phyloP scores from a whole-genome alignment of 2,329 filamentous ascomycete species.

The Fusarium oxysporum region DNA sequence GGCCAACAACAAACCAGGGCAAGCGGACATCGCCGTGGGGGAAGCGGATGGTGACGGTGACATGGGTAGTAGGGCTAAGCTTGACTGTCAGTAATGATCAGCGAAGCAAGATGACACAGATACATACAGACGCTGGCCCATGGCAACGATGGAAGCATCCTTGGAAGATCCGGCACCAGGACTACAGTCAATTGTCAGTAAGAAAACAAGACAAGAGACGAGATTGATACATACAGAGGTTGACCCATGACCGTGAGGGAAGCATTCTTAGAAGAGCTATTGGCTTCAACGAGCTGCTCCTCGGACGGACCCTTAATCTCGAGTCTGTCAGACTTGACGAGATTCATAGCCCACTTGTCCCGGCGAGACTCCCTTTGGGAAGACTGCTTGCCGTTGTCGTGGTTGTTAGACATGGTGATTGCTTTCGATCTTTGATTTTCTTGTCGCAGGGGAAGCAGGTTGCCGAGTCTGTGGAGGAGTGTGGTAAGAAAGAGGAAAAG shows the following conservation, averaged over 20 bases:
- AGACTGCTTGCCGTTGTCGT: not conserved
- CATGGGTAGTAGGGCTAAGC: not conserved
- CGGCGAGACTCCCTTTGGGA: not conserved
- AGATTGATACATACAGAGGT: not conserved
- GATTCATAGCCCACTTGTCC: not conserved
- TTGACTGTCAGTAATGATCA: not conserved
- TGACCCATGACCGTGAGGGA: rapidly evolving
- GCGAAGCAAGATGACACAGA: too few relatives aligned
- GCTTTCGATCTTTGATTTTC: not conserved
- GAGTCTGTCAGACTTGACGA: not conserved
- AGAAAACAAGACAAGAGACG: too few relatives aligned
- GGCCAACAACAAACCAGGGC: not conserved
- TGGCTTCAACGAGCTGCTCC: not conserved
- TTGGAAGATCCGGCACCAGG: not conserved
- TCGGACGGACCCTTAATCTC: not conserved
- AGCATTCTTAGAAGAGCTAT: not conserved
- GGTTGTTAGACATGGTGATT: not conserved
- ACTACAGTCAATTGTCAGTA: not conserved
- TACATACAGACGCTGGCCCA: not conserved
- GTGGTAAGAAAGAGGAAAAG: not conserved
- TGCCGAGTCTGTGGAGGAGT: not conserved
- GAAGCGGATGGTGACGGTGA: not conserved
- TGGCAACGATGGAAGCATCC: not conserved
- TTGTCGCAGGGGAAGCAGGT: not conserved
- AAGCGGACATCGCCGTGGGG: not conserved